A percentile compares a stretch with the other conserved stretches of the same genome.
Evolutionary conservation across 441 rosid species (phyloP).

Genomic region (Jatropha podagrica): DNA sequence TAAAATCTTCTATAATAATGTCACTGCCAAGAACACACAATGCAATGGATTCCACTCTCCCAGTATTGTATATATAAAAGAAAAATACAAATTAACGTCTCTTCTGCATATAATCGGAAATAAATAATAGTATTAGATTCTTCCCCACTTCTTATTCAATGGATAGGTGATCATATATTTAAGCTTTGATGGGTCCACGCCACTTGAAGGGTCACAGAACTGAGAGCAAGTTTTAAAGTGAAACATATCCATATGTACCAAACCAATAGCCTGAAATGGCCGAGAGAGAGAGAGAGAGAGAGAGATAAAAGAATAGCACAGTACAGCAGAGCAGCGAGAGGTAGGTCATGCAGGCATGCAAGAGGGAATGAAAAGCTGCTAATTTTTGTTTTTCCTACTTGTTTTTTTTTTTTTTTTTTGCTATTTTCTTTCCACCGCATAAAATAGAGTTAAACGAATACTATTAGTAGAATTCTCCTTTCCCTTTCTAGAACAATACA

Average conservation of each 20-base stretch:
- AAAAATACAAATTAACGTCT: too few relatives aligned
- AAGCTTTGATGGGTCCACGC: background rate
- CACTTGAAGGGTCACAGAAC: constrained; percentile 8
- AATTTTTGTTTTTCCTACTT: constrained; percentile 23
- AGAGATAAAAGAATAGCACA: background rate
- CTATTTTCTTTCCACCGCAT: background rate
- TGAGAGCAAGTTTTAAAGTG: background rate
- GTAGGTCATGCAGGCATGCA: constrained; percentile 22
- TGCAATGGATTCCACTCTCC: too few relatives aligned
- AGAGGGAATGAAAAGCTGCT: constrained; percentile 29
- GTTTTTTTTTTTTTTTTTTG: constrained; percentile 12
- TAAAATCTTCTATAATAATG: too few relatives aligned
- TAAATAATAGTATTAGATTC: background rate
- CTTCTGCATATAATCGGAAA: too few relatives aligned
- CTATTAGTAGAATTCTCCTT: too few relatives aligned
- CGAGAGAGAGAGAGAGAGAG: background rate
- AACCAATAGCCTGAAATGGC: background rate
- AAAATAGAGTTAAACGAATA: background rate
- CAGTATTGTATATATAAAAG: background rate
- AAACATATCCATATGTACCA: background rate
- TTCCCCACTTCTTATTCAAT: background rate
- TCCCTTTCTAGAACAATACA: constrained; percentile 17
- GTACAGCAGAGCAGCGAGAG: constrained; percentile 18
- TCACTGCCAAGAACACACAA: background rate
- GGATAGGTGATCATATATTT: background rate